Conservation (phyloP, 768 basidiomycete species). For the Mycena galopus region DNA sequence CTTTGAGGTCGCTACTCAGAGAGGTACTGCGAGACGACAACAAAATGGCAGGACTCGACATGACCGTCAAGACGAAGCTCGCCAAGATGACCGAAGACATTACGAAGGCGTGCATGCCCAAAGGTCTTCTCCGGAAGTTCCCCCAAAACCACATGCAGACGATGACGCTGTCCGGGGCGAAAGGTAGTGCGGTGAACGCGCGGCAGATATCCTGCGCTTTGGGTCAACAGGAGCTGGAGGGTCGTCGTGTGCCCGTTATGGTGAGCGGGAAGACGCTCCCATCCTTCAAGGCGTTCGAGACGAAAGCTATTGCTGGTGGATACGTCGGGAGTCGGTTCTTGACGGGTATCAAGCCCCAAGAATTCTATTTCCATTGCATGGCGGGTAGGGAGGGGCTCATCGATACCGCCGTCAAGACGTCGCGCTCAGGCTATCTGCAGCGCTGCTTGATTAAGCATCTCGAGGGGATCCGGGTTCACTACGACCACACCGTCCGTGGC, state of each 20-base stretch:
- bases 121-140: conserved; percentile 91
- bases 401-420: conserved; percentile 99
- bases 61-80: conserved; percentile 89
- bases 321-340: conserved; percentile 99
- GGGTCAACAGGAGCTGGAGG: conserved; percentile 98
- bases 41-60: conserved; percentile 97
- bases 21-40: conserved; percentile 95
- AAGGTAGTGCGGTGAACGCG: conserved; percentile 97
- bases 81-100: conserved; percentile 91
- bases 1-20: conserved; percentile 80
- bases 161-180: conserved; percentile 98
- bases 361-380: conserved; percentile 99
- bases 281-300: conserved; percentile 97
- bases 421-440: conserved; percentile 97
- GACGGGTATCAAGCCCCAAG: conserved; percentile 97
- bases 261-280: conserved; percentile 98
- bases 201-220: conserved; percentile 98
- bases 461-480: conserved; percentile 96
- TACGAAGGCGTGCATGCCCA: conserved; percentile 88
- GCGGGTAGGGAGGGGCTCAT: conserved; percentile 99
- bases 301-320: conserved; percentile 97
- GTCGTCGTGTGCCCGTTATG: conserved; percentile 99
- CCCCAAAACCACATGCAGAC: conserved; percentile 99
- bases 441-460: conserved; percentile 98
- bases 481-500: conserved; percentile 97